Conservation (phyloP, 768 basidiomycete species). For the Fomitopsis serialis region DNA sequence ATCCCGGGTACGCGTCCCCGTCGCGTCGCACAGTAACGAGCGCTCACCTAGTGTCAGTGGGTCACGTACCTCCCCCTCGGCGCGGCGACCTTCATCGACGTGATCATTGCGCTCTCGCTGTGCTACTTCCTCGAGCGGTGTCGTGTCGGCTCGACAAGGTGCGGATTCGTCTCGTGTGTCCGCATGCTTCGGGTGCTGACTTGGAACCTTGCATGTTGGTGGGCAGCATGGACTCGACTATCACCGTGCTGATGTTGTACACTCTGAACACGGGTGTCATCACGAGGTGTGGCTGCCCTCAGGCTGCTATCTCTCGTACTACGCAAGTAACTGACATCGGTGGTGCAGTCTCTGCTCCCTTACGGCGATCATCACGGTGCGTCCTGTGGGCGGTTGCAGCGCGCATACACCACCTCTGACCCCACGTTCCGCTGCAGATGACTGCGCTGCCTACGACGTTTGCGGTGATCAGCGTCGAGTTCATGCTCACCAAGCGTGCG, state of each 20-base stretch:
- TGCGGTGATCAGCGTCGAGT: constrained; percentile 12
- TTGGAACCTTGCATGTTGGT: not conserved
- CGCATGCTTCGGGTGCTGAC: not conserved
- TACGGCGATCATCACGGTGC: constrained; percentile 7
- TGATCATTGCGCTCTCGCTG: constrained; percentile 11
- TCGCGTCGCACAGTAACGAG: not conserved
- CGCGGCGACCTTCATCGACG: constrained; percentile 10
- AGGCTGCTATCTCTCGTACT: not conserved
- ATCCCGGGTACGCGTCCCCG: not conserved
- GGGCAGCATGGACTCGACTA: constrained; percentile 10
- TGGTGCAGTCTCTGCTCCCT: constrained; percentile 12
- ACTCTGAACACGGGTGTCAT: constrained; percentile 16
- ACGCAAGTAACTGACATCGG: not conserved
- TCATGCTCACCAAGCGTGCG: constrained; percentile 15
- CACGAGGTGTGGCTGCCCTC: constrained; percentile 6
- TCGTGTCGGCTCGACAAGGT: constrained; percentile 8
- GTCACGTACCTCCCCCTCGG: constrained; percentile 13
- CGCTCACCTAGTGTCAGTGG: constrained; percentile 5
- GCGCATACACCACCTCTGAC: not conserved
- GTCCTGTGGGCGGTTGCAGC: not conserved
- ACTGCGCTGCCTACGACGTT: constrained; percentile 12
- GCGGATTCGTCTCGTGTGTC: not conserved
- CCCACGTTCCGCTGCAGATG: constrained; percentile 6
- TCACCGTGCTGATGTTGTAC: constrained; percentile 13
- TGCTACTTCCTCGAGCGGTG: constrained; percentile 15